A percentile compares a stretch with the other conserved stretches of the same genome.
These are phyloP conservation scores for Talaromyces trachyspermus DNA, from an alignment of 495 filamentous ascomycete genomes.

Conservation along the genomic window DNA sequence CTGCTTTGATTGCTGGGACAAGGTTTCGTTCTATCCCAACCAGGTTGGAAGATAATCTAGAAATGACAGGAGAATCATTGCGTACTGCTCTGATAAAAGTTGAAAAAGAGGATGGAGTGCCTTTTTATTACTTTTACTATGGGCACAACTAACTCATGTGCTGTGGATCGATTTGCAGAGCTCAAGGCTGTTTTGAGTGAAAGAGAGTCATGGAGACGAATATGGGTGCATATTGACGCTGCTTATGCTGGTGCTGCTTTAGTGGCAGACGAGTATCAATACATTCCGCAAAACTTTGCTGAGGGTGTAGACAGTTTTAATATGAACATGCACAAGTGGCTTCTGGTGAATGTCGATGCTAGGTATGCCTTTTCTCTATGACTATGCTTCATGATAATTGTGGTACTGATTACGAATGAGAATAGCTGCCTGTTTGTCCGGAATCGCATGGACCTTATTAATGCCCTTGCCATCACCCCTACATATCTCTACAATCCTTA, in stretches of 20 bases:
- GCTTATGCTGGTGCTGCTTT: conserved; percentile 88
- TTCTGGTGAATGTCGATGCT: conserved; percentile 91
- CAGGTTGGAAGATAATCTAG: conserved; percentile 52
- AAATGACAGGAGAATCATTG: conserved; percentile 60
- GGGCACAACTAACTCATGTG: conserved; percentile 84
- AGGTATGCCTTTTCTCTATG: conserved; percentile 34
- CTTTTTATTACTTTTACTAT: conserved; percentile 83
- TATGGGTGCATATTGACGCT: conserved; percentile 96
- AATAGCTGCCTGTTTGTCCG: conserved; percentile 72
- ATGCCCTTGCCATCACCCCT: conserved; percentile 74
- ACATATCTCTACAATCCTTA: conserved; percentile 76
- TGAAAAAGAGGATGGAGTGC: conserved; percentile 54
- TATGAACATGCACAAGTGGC: conserved; percentile 98
- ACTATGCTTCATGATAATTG: too few species aligned
- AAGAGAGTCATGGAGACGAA: conserved; percentile 46
- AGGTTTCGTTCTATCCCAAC: conserved; percentile 64
- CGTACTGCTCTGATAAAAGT: conserved; percentile 53
- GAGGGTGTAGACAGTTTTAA: conserved; percentile 77
- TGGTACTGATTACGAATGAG: too few species aligned
- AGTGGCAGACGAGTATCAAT: conserved; percentile 76
- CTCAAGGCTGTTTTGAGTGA: conserved; percentile 59
- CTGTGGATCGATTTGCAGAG: conserved; percentile 70
- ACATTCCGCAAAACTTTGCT: conserved; percentile 54
- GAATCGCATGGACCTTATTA: conserved; percentile 63
- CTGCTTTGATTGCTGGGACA: conserved; percentile 76